phyloP scores from a whole-genome alignment of 495 filamentous ascomycete species.

The Acidomyces sp. region DNA sequence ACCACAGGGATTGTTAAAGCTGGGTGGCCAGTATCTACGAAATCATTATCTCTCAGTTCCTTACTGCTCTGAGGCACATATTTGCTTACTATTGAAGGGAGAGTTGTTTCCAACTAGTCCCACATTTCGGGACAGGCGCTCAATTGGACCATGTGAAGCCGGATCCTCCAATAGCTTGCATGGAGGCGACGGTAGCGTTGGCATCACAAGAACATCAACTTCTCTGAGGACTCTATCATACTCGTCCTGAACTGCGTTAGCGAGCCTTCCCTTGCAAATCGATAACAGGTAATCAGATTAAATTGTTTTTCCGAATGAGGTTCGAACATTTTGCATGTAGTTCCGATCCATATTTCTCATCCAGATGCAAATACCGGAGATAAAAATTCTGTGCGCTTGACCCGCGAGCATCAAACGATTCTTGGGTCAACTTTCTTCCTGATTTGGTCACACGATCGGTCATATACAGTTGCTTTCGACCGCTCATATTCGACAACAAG shows the following conservation, averaged over 20 bases:
- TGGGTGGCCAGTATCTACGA: slow-evolving; percentile 38
- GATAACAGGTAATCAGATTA: background rate
- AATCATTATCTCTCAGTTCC: background rate
- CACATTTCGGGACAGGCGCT: slow-evolving; percentile 16
- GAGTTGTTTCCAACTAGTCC: slow-evolving; percentile 43
- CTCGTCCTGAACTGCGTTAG: slow-evolving; percentile 23
- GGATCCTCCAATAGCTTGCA: slow-evolving; percentile 11
- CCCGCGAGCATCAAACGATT: slow-evolving; percentile 1
- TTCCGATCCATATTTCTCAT: slow-evolving; percentile 20
- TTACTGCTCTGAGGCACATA: no score
- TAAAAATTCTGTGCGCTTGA: slow-evolving; percentile 1
- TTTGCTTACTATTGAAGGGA: slow-evolving; percentile 39
- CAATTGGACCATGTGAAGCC: slow-evolving; percentile 15
- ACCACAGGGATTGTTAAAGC: slow-evolving; percentile 44
- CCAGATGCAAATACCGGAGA: slow-evolving; percentile 12
- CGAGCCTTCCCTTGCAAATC: no score
- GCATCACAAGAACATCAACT: slow-evolving; percentile 36
- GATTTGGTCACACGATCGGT: background rate
- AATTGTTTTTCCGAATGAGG: slow-evolving; percentile 31
- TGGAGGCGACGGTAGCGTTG: slow-evolving; percentile 22
- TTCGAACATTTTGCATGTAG: slow-evolving; percentile 33
- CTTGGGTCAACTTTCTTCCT: slow-evolving; percentile 2
- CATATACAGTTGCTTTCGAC: slow-evolving; percentile 4
- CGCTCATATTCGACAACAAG: background rate
- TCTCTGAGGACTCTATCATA: slow-evolving; percentile 33